Base-by-base conservation (phyloP, 1,139 yeast genomes). In the Sugiyamaella castrensis region DNA sequence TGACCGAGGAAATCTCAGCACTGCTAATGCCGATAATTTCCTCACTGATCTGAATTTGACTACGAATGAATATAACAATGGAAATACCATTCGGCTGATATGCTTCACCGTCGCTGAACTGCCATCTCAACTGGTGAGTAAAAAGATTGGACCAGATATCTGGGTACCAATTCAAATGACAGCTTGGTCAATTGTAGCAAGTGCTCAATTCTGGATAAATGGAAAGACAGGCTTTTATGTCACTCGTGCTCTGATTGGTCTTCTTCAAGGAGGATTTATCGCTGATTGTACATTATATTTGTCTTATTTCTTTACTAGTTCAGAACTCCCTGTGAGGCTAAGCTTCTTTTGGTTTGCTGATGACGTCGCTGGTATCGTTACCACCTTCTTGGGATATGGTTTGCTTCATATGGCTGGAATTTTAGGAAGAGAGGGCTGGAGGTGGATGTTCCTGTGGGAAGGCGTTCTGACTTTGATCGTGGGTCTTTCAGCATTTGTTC, bases 371-470 rank as follows among this genome's bases (percentile, higher is more conserved):
- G 60, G 58, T 40, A 62, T 64, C 43, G 42, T 58, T 35, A 60
- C 65, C 30, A 67, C 77, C 5, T 61, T 78, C 34, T 56, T 75
- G 41, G 79, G 79, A 0, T 72, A 70, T 53, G 80, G 74, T 0
- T 60, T 76, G 28, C 66, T 76, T 51, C 67, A 70, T 51, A 65
- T 77, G 62, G 61, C 73, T 19, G 76, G 77, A 8, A 43, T 56
- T 0, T 66, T 67, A 13, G 63, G 67, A 1, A 56, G 63, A 34
- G 68, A 64, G 31, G 86, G 87, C 19, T 82, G 87, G 87, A 71
- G 76, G 55, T 82, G 83, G 83, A 66, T 84, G 28, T 84, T 83
- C 59, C 61, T 84, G 28, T 67, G 84, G 43, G 89, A 83, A 60
- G 89, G 88, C 1, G 46, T 74, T 1, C 60, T 81, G 47, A 81